Evolutionary conservation across 441 rosid genomes (phyloP).

Genomic region (Daphne laureola): DNA sequence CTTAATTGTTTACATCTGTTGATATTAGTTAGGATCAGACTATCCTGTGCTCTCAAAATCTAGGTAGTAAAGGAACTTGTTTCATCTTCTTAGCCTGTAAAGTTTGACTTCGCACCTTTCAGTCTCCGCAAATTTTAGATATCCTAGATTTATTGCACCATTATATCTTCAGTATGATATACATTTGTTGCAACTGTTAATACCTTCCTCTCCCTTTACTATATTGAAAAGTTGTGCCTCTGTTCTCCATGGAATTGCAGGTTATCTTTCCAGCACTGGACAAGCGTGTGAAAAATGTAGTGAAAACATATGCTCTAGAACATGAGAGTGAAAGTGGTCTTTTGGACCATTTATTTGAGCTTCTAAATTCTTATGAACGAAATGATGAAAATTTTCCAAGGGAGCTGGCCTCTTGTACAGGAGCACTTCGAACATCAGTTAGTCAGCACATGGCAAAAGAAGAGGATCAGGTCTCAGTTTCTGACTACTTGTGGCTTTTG

Average conservation of each 20-base stretch:
- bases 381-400: conserved; percentile 33
- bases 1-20: too few species aligned
- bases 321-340: conserved; percentile 39
- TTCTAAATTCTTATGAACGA: conserved; percentile 26
- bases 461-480: conserved; percentile 37
- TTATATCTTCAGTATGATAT: background rate
- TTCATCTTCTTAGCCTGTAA: background rate
- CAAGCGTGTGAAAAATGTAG: conserved; percentile 44
- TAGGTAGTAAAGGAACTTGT: conserved; percentile 3
- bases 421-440: conserved; percentile 44
- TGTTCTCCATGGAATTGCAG: conserved; percentile 21
- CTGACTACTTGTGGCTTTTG: conserved; percentile 2
- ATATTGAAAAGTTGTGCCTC: conserved; percentile 4
- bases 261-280: conserved; percentile 49
- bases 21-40: too few species aligned
- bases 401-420: conserved; percentile 38
- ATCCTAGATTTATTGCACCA: too few species aligned
- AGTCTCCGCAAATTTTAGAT: too few species aligned
- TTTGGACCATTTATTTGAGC: conserved; percentile 34
- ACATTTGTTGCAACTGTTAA: background rate
- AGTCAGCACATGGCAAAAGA: conserved; percentile 52
- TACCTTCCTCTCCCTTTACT: conserved; percentile 6
- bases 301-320: conserved; percentile 38
- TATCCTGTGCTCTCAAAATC: background rate
- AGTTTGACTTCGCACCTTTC: too few species aligned